Evolutionary conservation across 192 early-diverging fungal species (phyloP).

Genomic region (Entrophospora sp.): DNA sequence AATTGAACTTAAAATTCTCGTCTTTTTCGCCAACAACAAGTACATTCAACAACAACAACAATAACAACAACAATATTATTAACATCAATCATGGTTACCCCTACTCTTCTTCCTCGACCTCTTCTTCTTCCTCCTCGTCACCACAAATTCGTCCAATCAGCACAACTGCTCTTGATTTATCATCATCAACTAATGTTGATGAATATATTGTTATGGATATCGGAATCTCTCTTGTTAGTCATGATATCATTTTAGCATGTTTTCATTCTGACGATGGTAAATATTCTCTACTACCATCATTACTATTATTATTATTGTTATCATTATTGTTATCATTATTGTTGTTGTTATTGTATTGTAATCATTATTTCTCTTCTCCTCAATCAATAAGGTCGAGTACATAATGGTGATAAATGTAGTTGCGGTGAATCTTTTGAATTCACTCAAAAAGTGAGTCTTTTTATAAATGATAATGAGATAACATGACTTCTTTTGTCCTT

Average conservation of each 20-base stretch:
- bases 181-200: slow-evolving; percentile 24
- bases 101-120: not conserved
- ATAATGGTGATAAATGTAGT: no score
- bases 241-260: slow-evolving; percentile 35
- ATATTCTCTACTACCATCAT: no score
- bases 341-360: no score
- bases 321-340: not conserved
- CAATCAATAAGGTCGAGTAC: no score
- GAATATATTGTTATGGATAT: slow-evolving; percentile 36
- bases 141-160: not conserved
- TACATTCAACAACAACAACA: not conserved
- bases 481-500: no score
- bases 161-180: no score
- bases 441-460: no score
- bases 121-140: not conserved
- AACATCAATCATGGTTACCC: not conserved
- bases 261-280: slow-evolving; percentile 38
- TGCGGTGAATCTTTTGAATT: no score
- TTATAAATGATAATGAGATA: no score
- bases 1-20: not conserved
- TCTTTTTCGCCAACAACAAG: not conserved
- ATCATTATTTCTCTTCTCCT: no score
- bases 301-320: no score
- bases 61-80: not conserved
- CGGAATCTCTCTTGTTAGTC: slow-evolving; percentile 37